Percentiles rank a stretch among this genome's conserved stretches.
These are phyloP conservation scores for Pseudocercospora pini-densiflorae DNA, from an alignment of 2,329 filamentous ascomycete species.

Conservation along the genomic window DNA sequence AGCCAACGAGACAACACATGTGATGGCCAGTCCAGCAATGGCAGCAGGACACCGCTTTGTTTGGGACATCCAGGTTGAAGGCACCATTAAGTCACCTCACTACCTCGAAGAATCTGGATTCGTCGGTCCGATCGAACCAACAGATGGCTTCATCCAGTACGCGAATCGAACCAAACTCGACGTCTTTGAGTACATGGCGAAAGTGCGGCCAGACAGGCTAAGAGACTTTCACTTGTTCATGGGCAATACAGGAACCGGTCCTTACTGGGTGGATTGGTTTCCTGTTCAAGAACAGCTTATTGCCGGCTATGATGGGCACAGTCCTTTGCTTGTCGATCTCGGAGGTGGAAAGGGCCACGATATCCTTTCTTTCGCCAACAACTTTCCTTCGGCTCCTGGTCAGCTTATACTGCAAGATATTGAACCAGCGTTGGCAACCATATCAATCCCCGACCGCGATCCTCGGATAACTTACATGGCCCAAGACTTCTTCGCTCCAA, in stretches of 20 bases:
- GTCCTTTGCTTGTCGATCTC: conserved; percentile 1
- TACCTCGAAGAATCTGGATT: conserved; percentile 6
- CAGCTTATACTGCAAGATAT: conserved; percentile 6
- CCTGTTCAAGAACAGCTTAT: conserved; percentile 1
- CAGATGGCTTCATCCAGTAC: conserved; percentile 6
- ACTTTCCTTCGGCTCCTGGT: neutral
- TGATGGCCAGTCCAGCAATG: conserved; percentile 1
- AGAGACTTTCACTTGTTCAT: conserved; percentile 13
- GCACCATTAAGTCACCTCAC: neutral
- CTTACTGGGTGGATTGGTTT: conserved; percentile 12
- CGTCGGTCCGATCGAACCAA: neutral
- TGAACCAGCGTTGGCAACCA: conserved; percentile 5
- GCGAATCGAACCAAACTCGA: conserved; percentile 9
- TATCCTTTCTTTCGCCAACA: neutral
- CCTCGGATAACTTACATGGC: neutral
- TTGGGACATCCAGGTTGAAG: conserved; percentile 4
- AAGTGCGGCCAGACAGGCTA: conserved; percentile 8
- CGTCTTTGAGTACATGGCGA: conserved; percentile 13
- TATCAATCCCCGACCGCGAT: neutral
- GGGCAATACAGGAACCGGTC: conserved; percentile 12
- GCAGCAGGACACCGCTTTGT: conserved; percentile 2
- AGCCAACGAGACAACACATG: neutral
- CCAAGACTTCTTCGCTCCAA: conserved; percentile 3
- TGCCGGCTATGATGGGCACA: neutral
- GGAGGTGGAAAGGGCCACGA: conserved; percentile 2